Base-by-base conservation (phyloP, 805 yeast genomes). In the Kluyveromyces aestuarii region DNA sequence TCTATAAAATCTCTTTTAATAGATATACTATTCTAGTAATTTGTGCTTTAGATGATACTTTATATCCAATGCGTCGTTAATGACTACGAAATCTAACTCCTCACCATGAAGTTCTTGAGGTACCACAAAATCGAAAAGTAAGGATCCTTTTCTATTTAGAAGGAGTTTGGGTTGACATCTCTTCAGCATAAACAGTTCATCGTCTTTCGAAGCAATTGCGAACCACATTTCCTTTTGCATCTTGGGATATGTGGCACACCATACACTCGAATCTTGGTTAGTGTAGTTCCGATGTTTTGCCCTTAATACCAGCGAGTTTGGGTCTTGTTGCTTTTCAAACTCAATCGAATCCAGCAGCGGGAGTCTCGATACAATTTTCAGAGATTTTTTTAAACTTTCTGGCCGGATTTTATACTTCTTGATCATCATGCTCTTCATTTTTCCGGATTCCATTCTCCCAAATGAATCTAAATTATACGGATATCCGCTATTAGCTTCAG, bases 211-310 rank as follows among this genome's bases (percentile, higher is more conserved):
- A 52, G 81, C 79, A 44, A 91, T 76, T 9, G 82, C 76, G 63
- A 91, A 87, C 98, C 99, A 93, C 0, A 95, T 80, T 62, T 93
- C 98, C 59, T 88, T 82, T 66, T 93, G 99, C 2, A 81, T 72
- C 65, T 93, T 91, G 41, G 96, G 95, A 69, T 87, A 93, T 56
- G 77, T 79, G 2, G 95, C 91, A 49, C 90, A 73, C 58, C 82
- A 80, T 46, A 87, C 77, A 54, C 77, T 78, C 70, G 80, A 85
- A 41, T 83, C 89, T 2, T 71, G 68, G 53, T 75, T 77, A 19
- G 56, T 67, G 2, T 43, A 54, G 47, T 77, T 80, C n/a, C 70
- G 67, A 60, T 85, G 95, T 8, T 61, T 63, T 37, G 87, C 67
- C 18, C 63, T 67, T 18, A 87, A 69, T 0, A 50, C 53, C 14